Base-by-base conservation (phyloP, 139 green algal genomes). In the Asterochloris sp. region DNA sequence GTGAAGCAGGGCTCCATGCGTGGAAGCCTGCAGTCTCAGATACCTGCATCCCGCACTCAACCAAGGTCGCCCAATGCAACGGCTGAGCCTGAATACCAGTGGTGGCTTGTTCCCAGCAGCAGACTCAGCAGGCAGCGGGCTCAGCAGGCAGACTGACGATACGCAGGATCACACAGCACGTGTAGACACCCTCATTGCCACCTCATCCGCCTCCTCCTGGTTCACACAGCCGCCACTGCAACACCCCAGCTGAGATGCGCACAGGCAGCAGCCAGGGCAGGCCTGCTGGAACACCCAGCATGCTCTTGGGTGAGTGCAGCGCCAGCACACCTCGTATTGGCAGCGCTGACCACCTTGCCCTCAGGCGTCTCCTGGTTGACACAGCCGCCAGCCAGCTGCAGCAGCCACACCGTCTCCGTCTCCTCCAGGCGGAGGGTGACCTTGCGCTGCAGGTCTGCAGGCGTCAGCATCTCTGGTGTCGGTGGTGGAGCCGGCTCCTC, bases 371-470 rank as follows among this genome's bases (percentile, higher is more conserved):
- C 88, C 64, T 81, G 74, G 47, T 87, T 85, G 4, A 91, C 86
- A 29, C 87, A 89, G 69, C 89, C 78, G 19, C 88, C 86, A 76
- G 88, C 82, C 38, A 88, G 80, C 19, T 87, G 68, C 66, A 86
- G 78, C 47, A 93, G 78, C 76, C 91, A 88, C 13, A 89, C 64
- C 23, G 90, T 93, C 0, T 85, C 83, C 21, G 87, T 93, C 61
- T 93, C 90, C 61, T 83, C 63, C 27, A 93, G 86, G 0, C 78
- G 76, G 1, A 93, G 83, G 75, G 81, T 76, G 74, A 88, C 85
- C 17, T 61, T 76, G 64, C 68, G 64, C 15, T 88, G 87, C 80
- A 92, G 82, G 28, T 92, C 87, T 10, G 61, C 62, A 27, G 86
- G 85, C 13, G 74, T 83, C n/a, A 91, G 73, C 60, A 75, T 62